A percentile compares a stretch with the other conserved stretches of the same genome.
Conservation (phyloP, 2,329 filamentous ascomycete genomes). For the Triangularia verruculosa region DNA sequence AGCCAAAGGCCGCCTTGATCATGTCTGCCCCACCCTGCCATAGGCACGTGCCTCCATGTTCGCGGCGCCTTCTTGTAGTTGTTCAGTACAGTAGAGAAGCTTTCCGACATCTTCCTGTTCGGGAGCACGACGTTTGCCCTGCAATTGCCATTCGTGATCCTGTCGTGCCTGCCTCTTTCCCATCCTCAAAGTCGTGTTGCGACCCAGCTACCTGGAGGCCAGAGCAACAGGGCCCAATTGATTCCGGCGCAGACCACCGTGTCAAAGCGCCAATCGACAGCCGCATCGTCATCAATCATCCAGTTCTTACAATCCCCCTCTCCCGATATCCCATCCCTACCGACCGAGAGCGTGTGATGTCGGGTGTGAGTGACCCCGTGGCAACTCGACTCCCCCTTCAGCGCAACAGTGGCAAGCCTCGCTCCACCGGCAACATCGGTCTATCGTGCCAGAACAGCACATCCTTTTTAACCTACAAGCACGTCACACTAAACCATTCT, state of each 20-base stretch:
- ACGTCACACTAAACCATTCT: not conserved
- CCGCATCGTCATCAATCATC: slow-evolving; percentile 24
- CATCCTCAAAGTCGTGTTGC: not conserved
- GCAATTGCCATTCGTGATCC: slow-evolving; percentile 7
- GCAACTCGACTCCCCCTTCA: slow-evolving; percentile 5
- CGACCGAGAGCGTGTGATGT: not conserved
- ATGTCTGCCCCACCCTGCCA: not conserved
- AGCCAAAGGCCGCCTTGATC: not conserved
- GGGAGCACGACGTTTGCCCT: slow-evolving; percentile 9
- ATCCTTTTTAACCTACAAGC: not conserved
- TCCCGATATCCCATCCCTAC: not conserved
- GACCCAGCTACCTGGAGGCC: slow-evolving; percentile 6
- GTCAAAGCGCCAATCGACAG: slow-evolving; percentile 9
- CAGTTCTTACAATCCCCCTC: slow-evolving; percentile 6
- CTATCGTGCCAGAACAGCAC: slow-evolving; percentile 8
- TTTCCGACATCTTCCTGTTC: slow-evolving; percentile 1
- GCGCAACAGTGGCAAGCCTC: slow-evolving; percentile 1
- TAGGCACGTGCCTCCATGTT: slow-evolving; percentile 12
- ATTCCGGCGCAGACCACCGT: not conserved
- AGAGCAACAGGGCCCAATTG: slow-evolving; percentile 7
- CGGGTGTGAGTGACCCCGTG: not conserved
- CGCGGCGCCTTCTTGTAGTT: not conserved
- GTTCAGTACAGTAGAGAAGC: not conserved
- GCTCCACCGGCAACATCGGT: slow-evolving; percentile 5
- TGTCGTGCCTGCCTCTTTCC: not conserved